A percentile compares a stretch with the other conserved stretches of the same genome.
These are phyloP conservation scores for Vitis rotundifolia DNA, from an alignment of 164 flowering plant genomes.

Conservation along the genomic window DNA sequence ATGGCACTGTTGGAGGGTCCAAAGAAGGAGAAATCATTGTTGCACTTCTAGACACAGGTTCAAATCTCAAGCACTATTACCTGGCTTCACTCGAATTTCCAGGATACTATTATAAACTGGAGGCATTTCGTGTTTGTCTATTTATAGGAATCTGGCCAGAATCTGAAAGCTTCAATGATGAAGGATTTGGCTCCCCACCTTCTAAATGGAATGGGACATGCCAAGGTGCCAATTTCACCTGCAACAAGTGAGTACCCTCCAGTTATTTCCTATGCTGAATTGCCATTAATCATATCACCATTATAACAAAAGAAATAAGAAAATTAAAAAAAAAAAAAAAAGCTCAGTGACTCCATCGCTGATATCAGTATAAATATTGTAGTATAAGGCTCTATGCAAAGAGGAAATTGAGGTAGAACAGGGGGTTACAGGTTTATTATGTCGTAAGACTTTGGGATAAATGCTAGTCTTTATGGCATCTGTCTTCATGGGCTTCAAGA, in stretches of 20 bases:
- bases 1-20: background rate
- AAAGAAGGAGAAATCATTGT: constrained; percentile 37
- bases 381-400: too few species aligned
- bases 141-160: constrained; percentile 47
- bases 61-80: background rate
- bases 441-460: too few species aligned
- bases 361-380: too few species aligned
- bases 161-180: constrained; percentile 38
- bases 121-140: background rate
- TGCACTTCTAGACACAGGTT: constrained; percentile 48
- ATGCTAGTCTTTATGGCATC: too few species aligned
- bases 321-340: too few species aligned
- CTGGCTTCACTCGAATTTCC: background rate
- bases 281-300: too few species aligned
- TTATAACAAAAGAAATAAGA: too few species aligned
- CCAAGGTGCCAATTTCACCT: constrained; percentile 34
- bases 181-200: constrained; percentile 30
- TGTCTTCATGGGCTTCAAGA: background rate
- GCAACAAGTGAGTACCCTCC: constrained; percentile 36
- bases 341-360: too few species aligned
- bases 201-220: constrained; percentile 48
- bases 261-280: too few species aligned
- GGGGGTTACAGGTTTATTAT: too few species aligned
- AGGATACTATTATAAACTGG: background rate
- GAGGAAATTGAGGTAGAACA: too few species aligned